Percentiles rank a stretch among this genome's conserved stretches.
Evolutionary conservation across 176 grass and related monocot genomes (phyloP).

Genomic region (Zoysia pacifica): DNA sequence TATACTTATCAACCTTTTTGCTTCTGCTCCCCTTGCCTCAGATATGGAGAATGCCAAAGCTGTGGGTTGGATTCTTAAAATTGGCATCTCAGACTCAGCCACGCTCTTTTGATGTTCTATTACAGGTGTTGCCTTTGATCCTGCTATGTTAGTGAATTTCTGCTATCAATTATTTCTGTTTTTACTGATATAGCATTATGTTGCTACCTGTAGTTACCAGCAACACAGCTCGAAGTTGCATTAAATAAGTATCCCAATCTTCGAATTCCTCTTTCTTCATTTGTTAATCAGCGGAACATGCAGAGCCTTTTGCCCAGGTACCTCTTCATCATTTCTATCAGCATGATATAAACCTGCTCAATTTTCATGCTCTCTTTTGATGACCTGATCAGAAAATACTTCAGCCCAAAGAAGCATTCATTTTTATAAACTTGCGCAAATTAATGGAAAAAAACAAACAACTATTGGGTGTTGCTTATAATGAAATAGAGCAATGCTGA

Average conservation of each 20-base stretch:
- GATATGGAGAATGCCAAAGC: constrained; percentile 99
- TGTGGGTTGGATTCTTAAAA: constrained; percentile 97
- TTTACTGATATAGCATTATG: constrained; percentile 46
- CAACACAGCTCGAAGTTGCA: constrained; percentile 67
- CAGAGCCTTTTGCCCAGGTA: constrained; percentile 73
- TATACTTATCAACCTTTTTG: constrained; percentile 13
- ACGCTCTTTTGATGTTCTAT: constrained; percentile 82
- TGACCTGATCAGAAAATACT: constrained; percentile 11
- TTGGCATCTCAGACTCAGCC: constrained; percentile 86
- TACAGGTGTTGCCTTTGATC: constrained; percentile 57
- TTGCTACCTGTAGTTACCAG: constrained; percentile 64
- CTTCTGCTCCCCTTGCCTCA: constrained; percentile 40
- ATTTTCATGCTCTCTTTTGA: constrained; percentile 18
- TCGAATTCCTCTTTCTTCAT: constrained; percentile 64
- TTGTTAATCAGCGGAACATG: constrained; percentile 68
- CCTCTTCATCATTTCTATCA: constrained; percentile 5
- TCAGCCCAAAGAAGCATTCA: constrained; percentile 17
- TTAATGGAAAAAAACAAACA: not conserved
- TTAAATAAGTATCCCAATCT: constrained; percentile 75
- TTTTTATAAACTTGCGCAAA: constrained; percentile 29
- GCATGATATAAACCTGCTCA: constrained; percentile 9
- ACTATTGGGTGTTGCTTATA: constrained; percentile 24
- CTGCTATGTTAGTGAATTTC: constrained; percentile 15
- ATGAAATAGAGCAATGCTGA: constrained; percentile 5
- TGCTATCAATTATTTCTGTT: constrained; percentile 29